A percentile compares a stretch with the other conserved stretches of the same genome.
These are phyloP conservation scores for Backusella sp. DNA, from an alignment of 192 early-diverging fungal genomes.

Conservation along the genomic window DNA sequence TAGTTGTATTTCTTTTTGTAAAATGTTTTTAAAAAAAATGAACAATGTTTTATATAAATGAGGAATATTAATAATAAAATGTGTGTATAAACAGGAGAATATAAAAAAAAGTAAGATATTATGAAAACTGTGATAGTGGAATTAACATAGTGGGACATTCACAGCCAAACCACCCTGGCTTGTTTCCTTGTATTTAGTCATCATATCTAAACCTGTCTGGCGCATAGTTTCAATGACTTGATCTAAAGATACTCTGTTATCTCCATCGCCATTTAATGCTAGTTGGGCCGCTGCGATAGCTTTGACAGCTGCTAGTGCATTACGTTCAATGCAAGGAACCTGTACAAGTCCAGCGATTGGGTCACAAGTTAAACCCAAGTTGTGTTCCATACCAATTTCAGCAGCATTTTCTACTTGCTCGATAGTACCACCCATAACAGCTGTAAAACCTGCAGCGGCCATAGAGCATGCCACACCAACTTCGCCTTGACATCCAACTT, in stretches of 20 bases:
- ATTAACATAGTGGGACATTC: constrained; percentile 75
- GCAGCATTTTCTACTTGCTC: constrained; percentile 94
- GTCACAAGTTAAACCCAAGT: constrained; percentile 81
- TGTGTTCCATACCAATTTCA: constrained; percentile 94
- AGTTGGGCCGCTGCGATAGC: constrained; percentile 93
- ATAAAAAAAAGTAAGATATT: not conserved
- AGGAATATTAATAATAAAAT: not conserved
- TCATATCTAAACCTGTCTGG: constrained; percentile 88
- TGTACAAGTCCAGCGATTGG: constrained; percentile 92
- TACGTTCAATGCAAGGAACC: constrained; percentile 95
- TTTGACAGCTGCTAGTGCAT: constrained; percentile 92
- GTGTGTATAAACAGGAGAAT: not conserved
- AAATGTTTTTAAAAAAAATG: too few relatives aligned
- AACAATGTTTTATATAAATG: too few relatives aligned
- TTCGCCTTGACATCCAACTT: constrained; percentile 98
- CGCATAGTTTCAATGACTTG: constrained; percentile 95
- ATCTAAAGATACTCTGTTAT: constrained; percentile 83
- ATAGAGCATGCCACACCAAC: constrained; percentile 98
- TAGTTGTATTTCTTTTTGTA: too few relatives aligned
- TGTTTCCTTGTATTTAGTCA: constrained; percentile 97
- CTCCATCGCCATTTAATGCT: constrained; percentile 88
- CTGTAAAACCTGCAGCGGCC: constrained; percentile 90
- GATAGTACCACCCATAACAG: constrained; percentile 90
- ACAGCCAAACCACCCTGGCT: constrained; percentile 90
- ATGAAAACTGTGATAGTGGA: not conserved